Percentiles rank a stretch among this genome's conserved stretches.
Conservation (phyloP, 164 flowering plant species). For the Vitis amurensis region DNA sequence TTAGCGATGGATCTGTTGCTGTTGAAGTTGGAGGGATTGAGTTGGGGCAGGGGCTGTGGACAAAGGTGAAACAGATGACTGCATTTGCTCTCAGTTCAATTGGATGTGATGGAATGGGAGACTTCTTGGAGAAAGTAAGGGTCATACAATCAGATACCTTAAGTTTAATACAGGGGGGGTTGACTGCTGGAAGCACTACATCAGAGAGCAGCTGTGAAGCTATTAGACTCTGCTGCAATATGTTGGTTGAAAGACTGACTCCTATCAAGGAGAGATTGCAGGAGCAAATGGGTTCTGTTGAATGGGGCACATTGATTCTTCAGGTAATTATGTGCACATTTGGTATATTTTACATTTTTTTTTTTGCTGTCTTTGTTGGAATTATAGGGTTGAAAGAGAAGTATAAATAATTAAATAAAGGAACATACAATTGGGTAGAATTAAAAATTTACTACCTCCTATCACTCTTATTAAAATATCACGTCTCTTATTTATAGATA, state of each 20-base stretch:
- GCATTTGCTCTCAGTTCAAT: slow-evolving; percentile 71
- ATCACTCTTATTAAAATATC: too few species aligned
- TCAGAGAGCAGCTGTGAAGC: slow-evolving; percentile 95
- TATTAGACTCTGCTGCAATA: slow-evolving; percentile 66
- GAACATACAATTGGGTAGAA: too few species aligned
- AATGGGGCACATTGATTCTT: slow-evolving; percentile 56
- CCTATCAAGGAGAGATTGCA: slow-evolving; percentile 57
- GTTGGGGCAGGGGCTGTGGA: slow-evolving; percentile 97
- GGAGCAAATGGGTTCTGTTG: slow-evolving; percentile 46
- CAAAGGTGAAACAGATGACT: slow-evolving; percentile 84
- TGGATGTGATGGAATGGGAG: slow-evolving; percentile 43
- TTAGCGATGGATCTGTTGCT: slow-evolving; percentile 78
- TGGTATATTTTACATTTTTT: background rate
- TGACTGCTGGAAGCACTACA: slow-evolving; percentile 87
- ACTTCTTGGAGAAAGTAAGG: slow-evolving; percentile 63
- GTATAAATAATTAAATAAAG: too few species aligned
- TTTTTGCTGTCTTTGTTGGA: too few species aligned
- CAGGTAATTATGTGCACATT: slow-evolving; percentile 39
- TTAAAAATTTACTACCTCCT: too few species aligned
- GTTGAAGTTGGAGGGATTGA: slow-evolving; percentile 97
- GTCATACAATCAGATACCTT: slow-evolving; percentile 82
- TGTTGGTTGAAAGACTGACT: slow-evolving; percentile 67
- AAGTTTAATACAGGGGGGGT: slow-evolving; percentile 85
- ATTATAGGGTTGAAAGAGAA: too few species aligned
- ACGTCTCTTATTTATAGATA: too few species aligned